Percentiles rank a stretch among this genome's conserved stretches.
Evolutionary conservation across 179 eudicot genomes (phyloP).

Genomic region (Camellia oleifera): DNA sequence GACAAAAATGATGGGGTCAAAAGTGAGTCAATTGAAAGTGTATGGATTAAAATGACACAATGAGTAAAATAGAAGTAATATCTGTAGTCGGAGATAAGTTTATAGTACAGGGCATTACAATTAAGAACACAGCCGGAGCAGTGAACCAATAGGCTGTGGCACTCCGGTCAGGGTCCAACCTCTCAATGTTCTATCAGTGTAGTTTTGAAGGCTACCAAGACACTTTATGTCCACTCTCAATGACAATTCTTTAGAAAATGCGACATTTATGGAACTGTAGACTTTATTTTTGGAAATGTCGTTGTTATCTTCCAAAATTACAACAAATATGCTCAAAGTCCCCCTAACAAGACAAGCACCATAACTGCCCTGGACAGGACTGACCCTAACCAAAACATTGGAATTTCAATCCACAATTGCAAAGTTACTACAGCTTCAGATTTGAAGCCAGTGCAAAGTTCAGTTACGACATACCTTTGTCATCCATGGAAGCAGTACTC

Average conservation of each 20-base stretch:
- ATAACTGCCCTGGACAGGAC: constrained; percentile 39
- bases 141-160: constrained; percentile 39
- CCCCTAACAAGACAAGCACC: constrained; percentile 34
- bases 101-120: constrained; percentile 17
- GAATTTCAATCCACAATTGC: constrained; percentile 34
- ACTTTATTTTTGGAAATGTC: constrained; percentile 37
- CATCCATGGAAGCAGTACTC: constrained; percentile 37
- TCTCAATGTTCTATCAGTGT: constrained; percentile 35
- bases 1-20: too few relatives aligned
- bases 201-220: constrained; percentile 41
- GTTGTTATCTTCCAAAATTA: constrained; percentile 34
- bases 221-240: constrained; percentile 31
- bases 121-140: constrained; percentile 32
- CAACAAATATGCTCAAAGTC: constrained; percentile 27
- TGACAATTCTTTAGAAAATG: constrained; percentile 32
- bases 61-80: too few relatives aligned
- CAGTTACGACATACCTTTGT: constrained; percentile 30
- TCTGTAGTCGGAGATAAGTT: too few relatives aligned
- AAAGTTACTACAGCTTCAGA: constrained; percentile 30
- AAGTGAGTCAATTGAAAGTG: too few relatives aligned
- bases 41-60: too few relatives aligned
- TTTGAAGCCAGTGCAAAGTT: constrained; percentile 18
- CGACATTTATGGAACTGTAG: constrained; percentile 34
- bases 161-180: constrained; percentile 31
- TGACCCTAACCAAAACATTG: constrained; percentile 44